phyloP scores from a whole-genome alignment of 2,329 filamentous ascomycete species.

The Grosmannia penicillata region DNA sequence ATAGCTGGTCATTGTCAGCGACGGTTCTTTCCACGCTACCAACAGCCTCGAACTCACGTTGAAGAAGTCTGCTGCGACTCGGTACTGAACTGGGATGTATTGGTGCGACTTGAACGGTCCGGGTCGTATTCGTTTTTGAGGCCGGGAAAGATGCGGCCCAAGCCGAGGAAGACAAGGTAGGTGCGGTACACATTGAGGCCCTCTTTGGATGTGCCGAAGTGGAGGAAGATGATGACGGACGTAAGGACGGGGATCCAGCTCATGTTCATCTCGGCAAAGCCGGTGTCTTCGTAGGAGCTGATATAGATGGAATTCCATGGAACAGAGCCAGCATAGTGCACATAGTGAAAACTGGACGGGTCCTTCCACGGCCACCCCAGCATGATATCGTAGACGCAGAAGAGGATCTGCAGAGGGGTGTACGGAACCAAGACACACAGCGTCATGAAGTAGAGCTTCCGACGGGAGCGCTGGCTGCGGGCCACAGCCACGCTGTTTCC shows the following conservation, averaged over 20 bases:
- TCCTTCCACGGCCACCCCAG: conserved; percentile 14
- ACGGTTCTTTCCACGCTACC: too few species aligned
- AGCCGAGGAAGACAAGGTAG: conserved; percentile 22
- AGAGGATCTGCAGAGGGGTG: conserved; percentile 29
- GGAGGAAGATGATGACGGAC: conserved; percentile 31
- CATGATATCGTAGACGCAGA: conserved; percentile 26
- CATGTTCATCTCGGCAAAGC: conserved; percentile 26
- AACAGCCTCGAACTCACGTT: too few species aligned
- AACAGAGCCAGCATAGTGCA: conserved; percentile 21
- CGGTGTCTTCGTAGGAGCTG: conserved; percentile 23
- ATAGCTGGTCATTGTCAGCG: too few species aligned
- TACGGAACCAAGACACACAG: conserved; percentile 36
- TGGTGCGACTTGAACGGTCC: conserved; percentile 5
- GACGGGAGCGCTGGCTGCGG: conserved; percentile 31
- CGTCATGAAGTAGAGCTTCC: conserved; percentile 41
- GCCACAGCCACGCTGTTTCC: conserved; percentile 23
- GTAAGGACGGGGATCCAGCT: conserved; percentile 34
- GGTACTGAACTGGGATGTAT: neutral
- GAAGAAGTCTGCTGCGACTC: too few species aligned
- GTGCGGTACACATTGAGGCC: conserved; percentile 33
- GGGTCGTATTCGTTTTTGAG: conserved; percentile 19
- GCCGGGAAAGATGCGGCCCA: conserved; percentile 27
- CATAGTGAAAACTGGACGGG: conserved; percentile 24
- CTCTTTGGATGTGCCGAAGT: conserved; percentile 42
- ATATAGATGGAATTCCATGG: conserved; percentile 34